A percentile compares a stretch with the other conserved stretches of the same genome.
Conservation (phyloP, 208 protist species). For the Novymonas esmeraldas region DNA sequence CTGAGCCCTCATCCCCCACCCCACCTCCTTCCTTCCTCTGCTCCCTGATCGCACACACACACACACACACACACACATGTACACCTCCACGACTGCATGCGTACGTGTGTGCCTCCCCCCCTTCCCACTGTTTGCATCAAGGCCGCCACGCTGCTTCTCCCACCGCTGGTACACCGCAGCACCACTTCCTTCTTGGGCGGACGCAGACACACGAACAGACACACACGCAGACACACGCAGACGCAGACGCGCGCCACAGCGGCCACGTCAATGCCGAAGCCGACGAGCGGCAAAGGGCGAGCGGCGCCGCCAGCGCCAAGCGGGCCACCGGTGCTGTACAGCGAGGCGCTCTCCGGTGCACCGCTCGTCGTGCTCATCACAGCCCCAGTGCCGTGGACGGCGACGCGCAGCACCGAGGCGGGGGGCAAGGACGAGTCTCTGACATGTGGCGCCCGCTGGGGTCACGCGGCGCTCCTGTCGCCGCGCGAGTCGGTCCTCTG, state of each 20-base stretch:
- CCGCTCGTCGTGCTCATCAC: slow-evolving; percentile 13
- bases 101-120: no score
- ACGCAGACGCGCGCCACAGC: neutral
- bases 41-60: neutral
- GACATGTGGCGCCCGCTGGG: slow-evolving; percentile 20
- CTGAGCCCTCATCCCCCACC: no score
- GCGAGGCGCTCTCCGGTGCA: slow-evolving; percentile 16
- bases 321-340: slow-evolving; percentile 27
- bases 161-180: no score
- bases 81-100: neutral
- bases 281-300: slow-evolving; percentile 3
- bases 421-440: neutral
- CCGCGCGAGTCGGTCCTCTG: slow-evolving; percentile 22
- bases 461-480: slow-evolving; percentile 21
- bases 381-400: slow-evolving; percentile 1
- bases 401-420: neutral
- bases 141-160: no score
- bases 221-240: neutral
- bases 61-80: neutral
- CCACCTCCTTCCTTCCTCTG: neutral
- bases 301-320: slow-evolving; percentile 1
- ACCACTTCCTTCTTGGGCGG: no score
- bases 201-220: no score
- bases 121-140: no score
- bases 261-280: slow-evolving; percentile 10